A percentile compares a stretch with the other conserved stretches of the same genome.
phyloP scores from a whole-genome alignment of 345 rosid genomes.

The Aurinia saxatilis region DNA sequence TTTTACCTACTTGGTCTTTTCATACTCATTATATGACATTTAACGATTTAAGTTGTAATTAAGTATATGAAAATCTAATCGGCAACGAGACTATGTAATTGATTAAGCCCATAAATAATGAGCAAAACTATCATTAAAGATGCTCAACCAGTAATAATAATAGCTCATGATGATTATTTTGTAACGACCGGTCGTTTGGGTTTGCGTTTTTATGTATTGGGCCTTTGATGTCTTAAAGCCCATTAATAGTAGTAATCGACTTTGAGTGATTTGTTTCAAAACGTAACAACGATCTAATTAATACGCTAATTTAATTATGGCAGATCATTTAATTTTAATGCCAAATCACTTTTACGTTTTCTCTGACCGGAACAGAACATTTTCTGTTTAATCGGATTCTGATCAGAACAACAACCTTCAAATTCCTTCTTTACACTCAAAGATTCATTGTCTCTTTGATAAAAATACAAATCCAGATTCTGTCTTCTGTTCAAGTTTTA shows the following conservation, averaged over 20 bases:
- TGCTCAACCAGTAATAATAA: too few relatives aligned
- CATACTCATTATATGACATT: too few relatives aligned
- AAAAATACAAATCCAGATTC: background rate
- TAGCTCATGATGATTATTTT: too few relatives aligned
- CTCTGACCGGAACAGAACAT: background rate
- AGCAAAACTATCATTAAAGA: too few relatives aligned
- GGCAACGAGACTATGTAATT: too few relatives aligned
- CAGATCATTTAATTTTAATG: background rate
- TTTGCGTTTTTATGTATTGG: background rate
- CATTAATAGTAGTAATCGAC: background rate
- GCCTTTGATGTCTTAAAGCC: background rate
- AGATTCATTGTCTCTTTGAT: background rate
- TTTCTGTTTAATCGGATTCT: background rate
- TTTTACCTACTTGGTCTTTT: too few relatives aligned
- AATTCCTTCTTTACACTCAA: background rate
- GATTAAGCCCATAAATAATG: too few relatives aligned
- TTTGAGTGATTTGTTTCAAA: background rate
- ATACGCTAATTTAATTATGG: background rate
- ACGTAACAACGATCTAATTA: conserved; percentile 6
- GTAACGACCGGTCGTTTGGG: too few relatives aligned
- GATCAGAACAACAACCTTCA: background rate
- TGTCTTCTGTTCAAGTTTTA: background rate
- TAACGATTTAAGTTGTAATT: too few relatives aligned
- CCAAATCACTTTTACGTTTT: background rate
- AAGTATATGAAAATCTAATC: too few relatives aligned